Percentiles rank a stretch among this genome's conserved stretches.
These are phyloP conservation scores for Amanita thiersii DNA, from an alignment of 768 basidiomycete species.

Conservation along the genomic window DNA sequence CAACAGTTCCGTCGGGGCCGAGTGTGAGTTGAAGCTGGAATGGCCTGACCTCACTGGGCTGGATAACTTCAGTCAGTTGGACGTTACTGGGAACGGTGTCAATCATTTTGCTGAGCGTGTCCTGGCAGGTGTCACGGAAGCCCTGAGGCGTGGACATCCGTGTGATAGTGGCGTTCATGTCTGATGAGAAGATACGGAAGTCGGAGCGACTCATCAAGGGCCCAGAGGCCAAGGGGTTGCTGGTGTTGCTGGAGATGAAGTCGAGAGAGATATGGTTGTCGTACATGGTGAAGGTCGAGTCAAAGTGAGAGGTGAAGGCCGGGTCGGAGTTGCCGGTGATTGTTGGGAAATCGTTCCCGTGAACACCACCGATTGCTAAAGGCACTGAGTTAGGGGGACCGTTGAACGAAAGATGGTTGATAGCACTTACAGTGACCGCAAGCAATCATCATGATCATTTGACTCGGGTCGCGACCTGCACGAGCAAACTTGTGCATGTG, in stretches of 20 bases:
- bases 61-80: neutral
- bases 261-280: conserved; percentile 5
- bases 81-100: neutral
- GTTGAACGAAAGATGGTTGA: neutral
- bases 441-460: conserved; percentile 25
- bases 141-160: neutral
- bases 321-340: neutral
- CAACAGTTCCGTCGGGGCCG: neutral
- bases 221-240: conserved; percentile 1
- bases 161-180: neutral
- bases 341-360: conserved; percentile 18
- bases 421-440: conserved; percentile 20
- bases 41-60: conserved; percentile 2
- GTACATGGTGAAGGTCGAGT: conserved; percentile 4
- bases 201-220: neutral
- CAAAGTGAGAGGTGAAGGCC: neutral
- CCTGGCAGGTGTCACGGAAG: conserved; percentile 1
- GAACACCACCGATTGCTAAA: conserved; percentile 20
- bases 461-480: conserved; percentile 20
- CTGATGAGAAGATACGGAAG: conserved; percentile 2
- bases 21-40: neutral
- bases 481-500: conserved; percentile 19
- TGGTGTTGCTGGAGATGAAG: conserved; percentile 3
- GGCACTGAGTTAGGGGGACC: neutral
- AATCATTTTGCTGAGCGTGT: neutral